Conservation (phyloP, 2,329 filamentous ascomycete species). For the Colletotrichum orbiculare region DNA sequence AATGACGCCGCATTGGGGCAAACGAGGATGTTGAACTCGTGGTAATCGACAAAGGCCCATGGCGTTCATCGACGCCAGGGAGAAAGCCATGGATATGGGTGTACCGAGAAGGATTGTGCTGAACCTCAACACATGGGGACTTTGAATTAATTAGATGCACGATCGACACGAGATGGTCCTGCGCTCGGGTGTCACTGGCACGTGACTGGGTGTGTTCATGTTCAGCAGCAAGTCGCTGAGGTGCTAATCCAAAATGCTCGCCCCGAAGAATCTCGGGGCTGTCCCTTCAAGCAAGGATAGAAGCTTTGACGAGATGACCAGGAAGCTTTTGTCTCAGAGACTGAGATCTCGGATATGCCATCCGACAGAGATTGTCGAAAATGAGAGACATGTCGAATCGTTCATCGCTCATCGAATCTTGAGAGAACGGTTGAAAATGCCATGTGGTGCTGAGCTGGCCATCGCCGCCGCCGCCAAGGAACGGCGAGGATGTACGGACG, state of each 20-base stretch:
- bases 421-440: constrained; percentile 26
- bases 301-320: not conserved
- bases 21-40: constrained; percentile 22
- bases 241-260: too few relatives aligned
- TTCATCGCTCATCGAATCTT: not conserved
- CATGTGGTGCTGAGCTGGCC: constrained; percentile 15
- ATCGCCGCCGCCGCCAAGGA: constrained; percentile 18
- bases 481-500: constrained; percentile 32
- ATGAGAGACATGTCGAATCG: not conserved
- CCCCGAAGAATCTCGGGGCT: too few relatives aligned
- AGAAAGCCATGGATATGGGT: not conserved
- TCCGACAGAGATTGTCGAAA: not conserved
- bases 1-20: not conserved
- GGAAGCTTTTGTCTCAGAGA: not conserved
- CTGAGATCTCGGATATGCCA: not conserved
- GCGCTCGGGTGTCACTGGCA: too few relatives aligned
- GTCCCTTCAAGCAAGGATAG: too few relatives aligned
- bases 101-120: not conserved
- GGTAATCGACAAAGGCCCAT: constrained; percentile 18
- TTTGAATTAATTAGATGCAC: too few relatives aligned
- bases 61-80: not conserved
- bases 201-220: too few relatives aligned
- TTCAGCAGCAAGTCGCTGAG: too few relatives aligned
- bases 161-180: too few relatives aligned
- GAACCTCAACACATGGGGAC: too few relatives aligned